Conservation (phyloP, 768 basidiomycete genomes). For the Russula ochroleuca region DNA sequence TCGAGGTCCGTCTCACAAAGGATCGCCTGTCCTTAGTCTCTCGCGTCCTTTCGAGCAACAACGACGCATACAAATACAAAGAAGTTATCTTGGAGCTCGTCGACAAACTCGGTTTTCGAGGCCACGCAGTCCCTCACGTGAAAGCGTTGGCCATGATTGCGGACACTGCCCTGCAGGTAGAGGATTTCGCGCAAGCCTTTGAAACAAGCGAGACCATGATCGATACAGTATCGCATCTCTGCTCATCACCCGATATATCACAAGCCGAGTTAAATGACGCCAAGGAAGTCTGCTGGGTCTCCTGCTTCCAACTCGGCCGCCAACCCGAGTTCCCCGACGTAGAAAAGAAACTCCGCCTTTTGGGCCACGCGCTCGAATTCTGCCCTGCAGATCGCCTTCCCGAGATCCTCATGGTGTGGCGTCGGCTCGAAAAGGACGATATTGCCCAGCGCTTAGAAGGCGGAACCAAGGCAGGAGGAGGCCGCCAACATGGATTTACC, state of each 20-base stretch:
- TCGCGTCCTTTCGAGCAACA: slow-evolving; percentile 77
- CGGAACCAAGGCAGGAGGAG: slow-evolving; percentile 32
- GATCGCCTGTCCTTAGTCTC: slow-evolving; percentile 86
- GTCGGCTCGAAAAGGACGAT: slow-evolving; percentile 65
- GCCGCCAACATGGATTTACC: slow-evolving; percentile 25
- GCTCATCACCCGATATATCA: slow-evolving; percentile 32
- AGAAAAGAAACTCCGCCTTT: slow-evolving; percentile 58
- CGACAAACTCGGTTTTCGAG: slow-evolving; percentile 77
- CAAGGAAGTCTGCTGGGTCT: slow-evolving; percentile 83
- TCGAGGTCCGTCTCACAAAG: slow-evolving; percentile 89
- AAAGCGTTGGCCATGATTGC: slow-evolving; percentile 87
- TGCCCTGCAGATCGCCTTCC: slow-evolving; percentile 78
- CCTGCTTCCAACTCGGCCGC: slow-evolving; percentile 82
- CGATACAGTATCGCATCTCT: slow-evolving; percentile 50
- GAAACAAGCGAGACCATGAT: slow-evolving; percentile 72
- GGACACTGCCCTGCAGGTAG: slow-evolving; percentile 76
- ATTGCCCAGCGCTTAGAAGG: slow-evolving; percentile 47
- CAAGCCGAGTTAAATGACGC: slow-evolving; percentile 53
- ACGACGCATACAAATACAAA: slow-evolving; percentile 85
- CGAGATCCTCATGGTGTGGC: slow-evolving; percentile 77
- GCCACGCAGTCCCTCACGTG: slow-evolving; percentile 70
- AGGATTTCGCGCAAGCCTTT: slow-evolving; percentile 73
- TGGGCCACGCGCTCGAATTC: slow-evolving; percentile 80
- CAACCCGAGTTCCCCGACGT: slow-evolving; percentile 72
- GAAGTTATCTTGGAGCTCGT: slow-evolving; percentile 89